Percentiles rank a stretch among this genome's conserved stretches.
phyloP scores from a whole-genome alignment of 192 early-diverging fungal species.

The Umbelopsis ramanniana region DNA sequence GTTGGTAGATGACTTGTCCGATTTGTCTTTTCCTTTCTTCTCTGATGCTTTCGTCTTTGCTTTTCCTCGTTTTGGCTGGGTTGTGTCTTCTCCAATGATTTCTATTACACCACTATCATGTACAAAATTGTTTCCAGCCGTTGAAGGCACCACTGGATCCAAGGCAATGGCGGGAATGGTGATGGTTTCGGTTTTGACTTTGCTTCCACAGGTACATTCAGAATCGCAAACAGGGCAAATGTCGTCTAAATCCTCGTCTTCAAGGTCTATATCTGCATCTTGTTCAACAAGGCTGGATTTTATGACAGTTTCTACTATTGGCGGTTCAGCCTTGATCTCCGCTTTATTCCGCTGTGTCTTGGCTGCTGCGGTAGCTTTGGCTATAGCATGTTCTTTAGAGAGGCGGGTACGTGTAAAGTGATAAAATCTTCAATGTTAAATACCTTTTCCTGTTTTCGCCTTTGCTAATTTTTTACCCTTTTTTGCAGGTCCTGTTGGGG shows the following conservation, averaged over 20 bases:
- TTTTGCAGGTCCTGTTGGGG: neutral
- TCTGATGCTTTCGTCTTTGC: neutral
- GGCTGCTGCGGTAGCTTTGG: constrained; percentile 16
- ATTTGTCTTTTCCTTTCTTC: neutral
- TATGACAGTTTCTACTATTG: constrained; percentile 9
- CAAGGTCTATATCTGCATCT: constrained; percentile 41
- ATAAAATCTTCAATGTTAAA: neutral
- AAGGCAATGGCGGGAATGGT: neutral
- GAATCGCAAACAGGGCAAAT: constrained; percentile 60
- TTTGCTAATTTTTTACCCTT: neutral
- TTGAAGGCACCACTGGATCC: no score
- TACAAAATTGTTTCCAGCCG: neutral
- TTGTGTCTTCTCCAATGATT: constrained; percentile 2
- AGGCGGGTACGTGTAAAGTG: neutral
- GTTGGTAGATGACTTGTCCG: neutral
- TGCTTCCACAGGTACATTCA: constrained; percentile 54
- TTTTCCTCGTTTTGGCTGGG: constrained; percentile 11
- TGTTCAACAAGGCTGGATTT: constrained; percentile 21
- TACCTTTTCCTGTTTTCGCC: neutral
- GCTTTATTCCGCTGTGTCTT: constrained; percentile 23
- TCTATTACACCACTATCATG: neutral
- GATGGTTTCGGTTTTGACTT: constrained; percentile 18
- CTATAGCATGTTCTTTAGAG: neutral
- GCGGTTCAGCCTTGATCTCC: neutral
- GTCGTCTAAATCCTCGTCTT: constrained; percentile 56